These are phyloP conservation scores for Maudiozyma humilis DNA, from an alignment of 1,139 yeast species.

Conservation along the genomic window DNA sequence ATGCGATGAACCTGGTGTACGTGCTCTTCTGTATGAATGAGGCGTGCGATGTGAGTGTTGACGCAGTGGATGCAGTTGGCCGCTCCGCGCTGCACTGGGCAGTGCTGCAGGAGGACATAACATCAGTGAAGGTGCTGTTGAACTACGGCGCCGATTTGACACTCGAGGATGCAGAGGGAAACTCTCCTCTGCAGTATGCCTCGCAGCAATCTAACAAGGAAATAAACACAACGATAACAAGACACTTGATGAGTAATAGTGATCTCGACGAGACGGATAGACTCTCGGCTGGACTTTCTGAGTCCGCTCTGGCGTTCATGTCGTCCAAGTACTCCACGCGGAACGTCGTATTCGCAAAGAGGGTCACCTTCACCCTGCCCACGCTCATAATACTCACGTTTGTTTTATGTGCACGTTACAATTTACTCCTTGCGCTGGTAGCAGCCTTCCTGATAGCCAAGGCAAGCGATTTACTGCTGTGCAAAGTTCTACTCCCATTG, in stretches of 20 bases:
- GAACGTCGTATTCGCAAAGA: background rate
- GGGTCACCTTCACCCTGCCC: background rate
- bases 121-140: slow-evolving; percentile 59
- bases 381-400: background rate
- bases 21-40: slow-evolving; percentile 39
- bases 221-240: slow-evolving; percentile 37
- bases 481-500: background rate
- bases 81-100: slow-evolving; percentile 89
- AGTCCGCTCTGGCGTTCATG: background rate
- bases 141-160: slow-evolving; percentile 63
- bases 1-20: slow-evolving; percentile 70
- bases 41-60: slow-evolving; percentile 4
- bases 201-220: slow-evolving; percentile 59
- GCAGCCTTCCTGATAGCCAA: background rate
- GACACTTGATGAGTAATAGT: slow-evolving; percentile 55
- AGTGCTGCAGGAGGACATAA: slow-evolving; percentile 78
- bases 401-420: background rate
- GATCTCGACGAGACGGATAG: slow-evolving; percentile 54
- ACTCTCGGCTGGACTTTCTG: slow-evolving; percentile 53
- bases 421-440: background rate
- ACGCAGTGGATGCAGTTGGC: slow-evolving; percentile 28
- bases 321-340: background rate
- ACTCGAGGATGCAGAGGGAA: slow-evolving; percentile 52
- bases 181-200: slow-evolving; percentile 80
- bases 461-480: background rate